Evolutionary conservation across 176 grass and related monocot species (phyloP), one percentile per base, ranked within the genome.

Genomic region (Juncus inflexus): DNA sequence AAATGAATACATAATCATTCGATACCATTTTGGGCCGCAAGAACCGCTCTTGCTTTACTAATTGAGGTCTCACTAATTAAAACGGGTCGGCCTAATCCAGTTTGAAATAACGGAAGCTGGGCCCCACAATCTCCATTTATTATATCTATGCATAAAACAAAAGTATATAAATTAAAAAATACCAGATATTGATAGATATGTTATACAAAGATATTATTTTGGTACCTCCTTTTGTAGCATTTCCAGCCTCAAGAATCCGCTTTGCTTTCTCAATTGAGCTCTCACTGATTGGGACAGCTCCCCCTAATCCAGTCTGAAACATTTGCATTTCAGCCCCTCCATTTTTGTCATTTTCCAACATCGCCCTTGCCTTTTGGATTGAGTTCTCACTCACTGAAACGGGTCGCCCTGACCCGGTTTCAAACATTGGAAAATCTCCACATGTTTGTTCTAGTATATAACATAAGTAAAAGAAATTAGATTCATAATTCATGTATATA

Each of bases 321-420:
- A 81, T 12, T 62, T 74, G 67, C 19, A 28, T 28, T 28, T 28
- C 19, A 28, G 19, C 19, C 19, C 19, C 19, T 28, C 50, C 50
- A 69, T 16, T 55, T 12, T 55, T 42, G 60, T 53, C 16, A 37
- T 53, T 40, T 64, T 75, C 72, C 42, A 86, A 74, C 70, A 80
- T 53, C 67, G 63, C 1, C 70, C 42, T 64, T 87, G 83, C 81
- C 36, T 87, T 95, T 68, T 79, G 13, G 55, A 84, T 71, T 58
- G 87, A 96, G 73, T 70, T 79, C 10, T 70, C 43, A 45, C 67
- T 70, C 50, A 84, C 61, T 35, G 56, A 40, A 78, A 87, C 75
- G 42, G 76, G 54, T 63, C 37, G 84, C 45, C 86, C 83, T 51
- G 76, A 60, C 72, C 86, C 83, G 72, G 83, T 84, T 73, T 62